A percentile compares a stretch with the other conserved stretches of the same genome.
phyloP scores from a whole-genome alignment of 306 rosid species.

The Cicer arietinum region DNA sequence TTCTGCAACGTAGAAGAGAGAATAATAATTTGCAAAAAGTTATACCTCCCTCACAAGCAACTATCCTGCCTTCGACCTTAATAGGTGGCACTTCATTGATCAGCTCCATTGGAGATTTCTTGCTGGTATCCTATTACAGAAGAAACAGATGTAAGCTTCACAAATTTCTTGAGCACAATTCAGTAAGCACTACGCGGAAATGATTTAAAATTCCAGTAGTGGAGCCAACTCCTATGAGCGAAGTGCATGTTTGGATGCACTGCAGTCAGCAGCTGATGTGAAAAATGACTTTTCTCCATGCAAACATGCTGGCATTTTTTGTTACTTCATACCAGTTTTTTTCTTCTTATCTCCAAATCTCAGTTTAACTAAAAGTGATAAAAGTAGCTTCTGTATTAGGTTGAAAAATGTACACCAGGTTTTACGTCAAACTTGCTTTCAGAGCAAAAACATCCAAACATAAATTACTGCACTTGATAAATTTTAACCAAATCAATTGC shows the following conservation, averaged over 20 bases:
- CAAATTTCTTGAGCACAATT: conserved; percentile 14
- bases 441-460: neutral
- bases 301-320: neutral
- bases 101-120: conserved; percentile 98
- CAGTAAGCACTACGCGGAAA: neutral
- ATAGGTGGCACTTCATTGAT: conserved; percentile 97
- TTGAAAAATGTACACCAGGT: neutral
- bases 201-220: neutral
- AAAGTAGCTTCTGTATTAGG: neutral
- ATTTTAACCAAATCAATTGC: neutral
- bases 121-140: conserved; percentile 73
- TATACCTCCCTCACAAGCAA: conserved; percentile 97
- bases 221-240: conserved; percentile 3
- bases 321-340: neutral
- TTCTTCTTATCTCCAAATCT: neutral
- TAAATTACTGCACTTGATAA: neutral
- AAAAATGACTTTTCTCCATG: neutral
- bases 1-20: conserved; percentile 7
- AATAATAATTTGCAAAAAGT: neutral
- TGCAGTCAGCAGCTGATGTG: neutral
- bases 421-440: neutral
- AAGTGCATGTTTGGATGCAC: neutral
- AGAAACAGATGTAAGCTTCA: conserved; percentile 37
- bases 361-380: neutral
- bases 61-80: conserved; percentile 90